Evolutionary conservation across 208 protist genomes (phyloP).

Genomic region (Herpetomonas tarakana): DNA sequence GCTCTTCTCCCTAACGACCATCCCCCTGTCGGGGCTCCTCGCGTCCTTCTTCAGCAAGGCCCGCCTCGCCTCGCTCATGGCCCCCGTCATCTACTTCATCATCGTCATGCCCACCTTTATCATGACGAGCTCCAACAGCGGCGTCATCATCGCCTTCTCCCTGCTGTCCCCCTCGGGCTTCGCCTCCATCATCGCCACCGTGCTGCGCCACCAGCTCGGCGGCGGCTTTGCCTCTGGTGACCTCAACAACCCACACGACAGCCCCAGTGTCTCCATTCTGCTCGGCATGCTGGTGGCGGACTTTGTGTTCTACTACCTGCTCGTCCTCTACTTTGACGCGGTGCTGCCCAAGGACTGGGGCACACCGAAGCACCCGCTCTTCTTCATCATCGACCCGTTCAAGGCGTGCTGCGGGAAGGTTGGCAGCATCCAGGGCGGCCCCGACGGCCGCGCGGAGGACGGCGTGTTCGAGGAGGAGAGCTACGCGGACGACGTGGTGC

Average conservation of each 20-base stretch:
- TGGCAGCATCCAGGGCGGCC: slow-evolving; percentile 14
- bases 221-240: slow-evolving; percentile 25
- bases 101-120: slow-evolving; percentile 44
- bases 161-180: slow-evolving; percentile 48
- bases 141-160: slow-evolving; percentile 18
- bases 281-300: slow-evolving; percentile 38
- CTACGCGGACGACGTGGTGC: slow-evolving; percentile 14
- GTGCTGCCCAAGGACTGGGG: slow-evolving; percentile 55
- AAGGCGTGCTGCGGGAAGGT: slow-evolving; percentile 2
- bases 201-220: slow-evolving; percentile 32
- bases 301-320: slow-evolving; percentile 48
- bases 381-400: slow-evolving; percentile 51
- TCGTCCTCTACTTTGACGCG: slow-evolving; percentile 62
- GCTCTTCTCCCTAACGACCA: slow-evolving; percentile 30
- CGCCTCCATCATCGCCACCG: slow-evolving; percentile 19
- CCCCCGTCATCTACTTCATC: slow-evolving; percentile 47
- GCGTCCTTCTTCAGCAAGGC: slow-evolving; percentile 39
- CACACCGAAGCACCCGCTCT: slow-evolving; percentile 48
- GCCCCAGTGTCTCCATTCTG: slow-evolving; percentile 18
- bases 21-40: slow-evolving; percentile 33
- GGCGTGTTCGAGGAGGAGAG: slow-evolving; percentile 38
- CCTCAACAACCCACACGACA: slow-evolving; percentile 10
- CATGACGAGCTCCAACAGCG: slow-evolving; percentile 21
- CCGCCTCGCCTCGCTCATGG: slow-evolving; percentile 28
- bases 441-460: slow-evolving; percentile 16